Evolutionary conservation across 345 rosid genomes (phyloP).

Genomic region (Populus ilicifolia): DNA sequence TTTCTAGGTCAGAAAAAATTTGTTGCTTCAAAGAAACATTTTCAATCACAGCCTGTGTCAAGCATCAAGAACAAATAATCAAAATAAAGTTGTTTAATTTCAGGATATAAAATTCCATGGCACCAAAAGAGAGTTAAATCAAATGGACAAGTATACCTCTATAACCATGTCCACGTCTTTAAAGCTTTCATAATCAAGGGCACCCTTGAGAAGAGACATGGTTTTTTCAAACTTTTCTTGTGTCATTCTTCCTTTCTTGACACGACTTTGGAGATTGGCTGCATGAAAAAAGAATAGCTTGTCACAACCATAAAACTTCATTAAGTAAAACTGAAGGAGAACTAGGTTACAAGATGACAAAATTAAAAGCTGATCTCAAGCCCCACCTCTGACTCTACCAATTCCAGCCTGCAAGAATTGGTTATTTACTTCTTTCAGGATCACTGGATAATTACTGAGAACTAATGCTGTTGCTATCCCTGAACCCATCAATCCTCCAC

Average conservation of each 20-base stretch:
- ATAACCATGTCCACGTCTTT: constrained; percentile 91
- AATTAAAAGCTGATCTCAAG: neutral
- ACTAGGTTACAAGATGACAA: neutral
- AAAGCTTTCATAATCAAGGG: constrained; percentile 78
- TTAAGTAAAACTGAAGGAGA: neutral
- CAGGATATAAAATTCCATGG: neutral
- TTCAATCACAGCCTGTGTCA: constrained; percentile 89
- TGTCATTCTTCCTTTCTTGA: constrained; percentile 79
- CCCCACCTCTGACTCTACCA: constrained; percentile 72
- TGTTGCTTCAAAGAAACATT: constrained; percentile 87
- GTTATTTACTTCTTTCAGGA: constrained; percentile 85
- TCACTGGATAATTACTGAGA: constrained; percentile 73
- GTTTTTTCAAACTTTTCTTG: constrained; percentile 77
- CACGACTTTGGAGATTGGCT: constrained; percentile 91
- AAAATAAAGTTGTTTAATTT: constrained; percentile 9
- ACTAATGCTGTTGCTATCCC: constrained; percentile 93
- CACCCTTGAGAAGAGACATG: constrained; percentile 68
- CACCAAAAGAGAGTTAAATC: neutral
- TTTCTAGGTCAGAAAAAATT: constrained; percentile 90
- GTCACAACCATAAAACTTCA: constrained; percentile 14
- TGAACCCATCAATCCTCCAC: constrained; percentile 98
- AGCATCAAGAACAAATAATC: constrained; percentile 30
- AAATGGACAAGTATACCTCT: constrained; percentile 50
- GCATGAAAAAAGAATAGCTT: constrained; percentile 17
- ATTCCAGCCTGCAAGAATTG: constrained; percentile 85